These are phyloP conservation scores for Pleurotus platypus DNA, from an alignment of 768 basidiomycete species.

Conservation along the genomic window DNA sequence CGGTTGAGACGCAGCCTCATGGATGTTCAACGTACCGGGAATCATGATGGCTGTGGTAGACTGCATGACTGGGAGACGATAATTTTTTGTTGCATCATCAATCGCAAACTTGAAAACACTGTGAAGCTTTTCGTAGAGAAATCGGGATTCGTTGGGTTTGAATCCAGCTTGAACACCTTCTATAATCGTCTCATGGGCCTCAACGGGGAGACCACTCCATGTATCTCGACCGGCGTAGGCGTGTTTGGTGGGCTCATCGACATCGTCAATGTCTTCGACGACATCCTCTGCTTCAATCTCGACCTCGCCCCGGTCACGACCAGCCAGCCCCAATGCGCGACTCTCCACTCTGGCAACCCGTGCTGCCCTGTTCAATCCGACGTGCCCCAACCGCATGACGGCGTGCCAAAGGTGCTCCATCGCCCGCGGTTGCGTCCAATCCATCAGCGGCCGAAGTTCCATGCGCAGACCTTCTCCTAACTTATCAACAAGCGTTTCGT, in stretches of 20 bases:
- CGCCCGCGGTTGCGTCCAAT: slow-evolving; percentile 46
- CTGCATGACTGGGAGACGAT: slow-evolving; percentile 51
- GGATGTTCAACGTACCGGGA: slow-evolving; percentile 43
- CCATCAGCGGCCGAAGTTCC: slow-evolving; percentile 44
- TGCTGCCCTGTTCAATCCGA: slow-evolving; percentile 40
- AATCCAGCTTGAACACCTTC: slow-evolving; percentile 70
- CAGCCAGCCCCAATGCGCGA: slow-evolving; percentile 55
- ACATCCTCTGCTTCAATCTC: slow-evolving; percentile 22
- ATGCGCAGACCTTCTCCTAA: slow-evolving; percentile 48
- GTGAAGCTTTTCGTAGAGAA: slow-evolving; percentile 46
- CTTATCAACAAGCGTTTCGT: slow-evolving; percentile 38
- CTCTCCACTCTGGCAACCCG: slow-evolving; percentile 43
- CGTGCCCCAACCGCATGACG: slow-evolving; percentile 42
- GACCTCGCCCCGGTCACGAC: slow-evolving; percentile 28
- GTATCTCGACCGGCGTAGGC: slow-evolving; percentile 32
- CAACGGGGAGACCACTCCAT: slow-evolving; percentile 34
- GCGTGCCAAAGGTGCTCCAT: slow-evolving; percentile 49
- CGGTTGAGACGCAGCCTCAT: neutral
- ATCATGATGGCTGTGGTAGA: slow-evolving; percentile 61
- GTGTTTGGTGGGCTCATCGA: slow-evolving; percentile 16
- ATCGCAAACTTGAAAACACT: slow-evolving; percentile 41
- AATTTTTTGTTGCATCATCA: slow-evolving; percentile 48
- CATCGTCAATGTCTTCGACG: slow-evolving; percentile 13
- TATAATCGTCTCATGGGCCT: slow-evolving; percentile 41
- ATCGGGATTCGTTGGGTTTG: slow-evolving; percentile 32